Conservation (phyloP, 2,329 filamentous ascomycete species). For the Parasarocladium wereldwijsianum region DNA sequence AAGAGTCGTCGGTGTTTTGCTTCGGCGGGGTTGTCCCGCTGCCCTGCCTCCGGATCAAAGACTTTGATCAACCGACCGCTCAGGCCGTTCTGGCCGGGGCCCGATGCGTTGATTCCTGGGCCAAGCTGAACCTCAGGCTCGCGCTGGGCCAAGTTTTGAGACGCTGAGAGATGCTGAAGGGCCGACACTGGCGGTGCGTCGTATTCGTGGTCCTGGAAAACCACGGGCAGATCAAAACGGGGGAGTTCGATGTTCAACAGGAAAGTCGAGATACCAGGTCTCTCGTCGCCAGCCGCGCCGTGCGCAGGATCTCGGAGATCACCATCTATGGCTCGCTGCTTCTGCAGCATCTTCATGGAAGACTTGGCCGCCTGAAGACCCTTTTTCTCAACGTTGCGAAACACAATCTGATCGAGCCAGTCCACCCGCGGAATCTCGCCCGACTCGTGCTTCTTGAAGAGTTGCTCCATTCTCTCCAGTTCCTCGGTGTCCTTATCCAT, state of each 20-base stretch:
- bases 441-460: conserved; percentile 98
- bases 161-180: conserved; percentile 40
- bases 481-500: conserved; percentile 67
- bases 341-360: conserved; percentile 43
- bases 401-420: conserved; percentile 93
- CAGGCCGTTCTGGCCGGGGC: conserved; percentile 30
- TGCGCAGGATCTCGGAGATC: conserved; percentile 9
- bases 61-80: conserved; percentile 61
- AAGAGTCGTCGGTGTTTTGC: conserved; percentile 87
- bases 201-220: conserved; percentile 92
- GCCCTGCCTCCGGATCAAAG: conserved; percentile 86
- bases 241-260: conserved; percentile 82
- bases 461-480: conserved; percentile 71
- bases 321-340: conserved; percentile 25
- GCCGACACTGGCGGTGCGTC: conserved; percentile 69
- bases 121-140: conserved; percentile 82
- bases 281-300: conserved; percentile 16
- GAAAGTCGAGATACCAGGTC: conserved; percentile 43
- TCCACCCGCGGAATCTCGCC: conserved; percentile 85
- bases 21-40: conserved; percentile 84
- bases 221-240: conserved; percentile 86
- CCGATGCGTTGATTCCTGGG: conserved; percentile 67
- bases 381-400: conserved; percentile 73
- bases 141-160: conserved; percentile 59
- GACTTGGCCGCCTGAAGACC: conserved; percentile 49